Base-by-base conservation (phyloP, 2,329 filamentous ascomycete genomes). In the Exophiala oligosperma region DNA sequence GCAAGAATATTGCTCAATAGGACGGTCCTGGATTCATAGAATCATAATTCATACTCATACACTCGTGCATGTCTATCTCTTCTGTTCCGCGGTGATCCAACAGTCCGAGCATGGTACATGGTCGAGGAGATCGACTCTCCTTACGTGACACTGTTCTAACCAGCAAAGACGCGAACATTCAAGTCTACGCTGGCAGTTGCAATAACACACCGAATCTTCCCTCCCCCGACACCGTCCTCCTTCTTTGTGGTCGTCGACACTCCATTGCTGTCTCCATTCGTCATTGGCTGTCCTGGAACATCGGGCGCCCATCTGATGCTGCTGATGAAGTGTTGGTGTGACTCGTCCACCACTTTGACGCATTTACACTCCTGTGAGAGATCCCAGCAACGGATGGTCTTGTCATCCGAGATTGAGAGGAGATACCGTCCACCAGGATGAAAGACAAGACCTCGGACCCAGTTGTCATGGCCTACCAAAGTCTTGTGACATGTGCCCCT, bases 351-450 rank as follows among this genome's bases (percentile, higher is more conserved):
- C 0, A 85, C 87, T 74, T 93, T 93, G 65, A 96, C 91, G 67
- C 91, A 93, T 69, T 92, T 92, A 43, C 90, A 91, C 72, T 96
- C 92, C 71, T 97, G 93, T 26, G 84, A 83, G 26, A 97, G 78
- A 76, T 97, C 93, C 93, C 93, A 97, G 77, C 92, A 97, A 55
- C 92, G 83, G 59, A 97, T 81, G 3, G 91, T 92, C 77, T 94
- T 96, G 76, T 97, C 93, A 71, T 97, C 93, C 14, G 88, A 84
- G 21, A 89, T 90, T 5, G 88, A 92, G 4, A 97, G 76, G 1
- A 97, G 81, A 69, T 94, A 97, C 74, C 93, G 95, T 44, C 93
- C 93, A 7, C 91, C 90, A 0, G 93, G 93, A 68, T 97, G 93
- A 72, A 96, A 97, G 8, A 91, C 86, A 4, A 97, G 75, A 0